Percentiles rank a stretch among this genome's conserved stretches.
phyloP scores from a whole-genome alignment of 352 stramenopile genomes.

The Phytophthora capsici region DNA sequence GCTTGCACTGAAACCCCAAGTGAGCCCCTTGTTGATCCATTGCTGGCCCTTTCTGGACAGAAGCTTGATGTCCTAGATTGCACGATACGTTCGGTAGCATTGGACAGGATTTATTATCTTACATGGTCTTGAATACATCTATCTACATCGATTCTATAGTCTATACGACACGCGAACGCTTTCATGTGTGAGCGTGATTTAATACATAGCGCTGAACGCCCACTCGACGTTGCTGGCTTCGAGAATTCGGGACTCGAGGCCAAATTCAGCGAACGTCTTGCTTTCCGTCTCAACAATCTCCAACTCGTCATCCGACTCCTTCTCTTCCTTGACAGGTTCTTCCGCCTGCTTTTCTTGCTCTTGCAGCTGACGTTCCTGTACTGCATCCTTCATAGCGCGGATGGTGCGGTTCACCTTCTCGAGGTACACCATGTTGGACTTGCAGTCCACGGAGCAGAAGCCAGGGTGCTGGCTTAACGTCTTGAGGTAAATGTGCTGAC shows the following conservation, averaged over 20 bases:
- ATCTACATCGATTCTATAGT: constrained; percentile 31
- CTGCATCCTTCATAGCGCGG: constrained; percentile 73
- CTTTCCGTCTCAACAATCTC: constrained; percentile 23
- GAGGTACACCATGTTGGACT: constrained; percentile 87
- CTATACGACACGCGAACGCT: constrained; percentile 12
- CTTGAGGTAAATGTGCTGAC: constrained; percentile 87
- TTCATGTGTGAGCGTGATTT: constrained; percentile 34
- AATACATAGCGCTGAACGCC: constrained; percentile 84
- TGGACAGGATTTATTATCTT: constrained; percentile 30
- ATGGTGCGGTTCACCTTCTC: constrained; percentile 87
- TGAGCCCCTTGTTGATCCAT: background rate
- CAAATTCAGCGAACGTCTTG: constrained; percentile 83
- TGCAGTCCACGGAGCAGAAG: constrained; percentile 90
- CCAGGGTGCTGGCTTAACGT: constrained; percentile 74
- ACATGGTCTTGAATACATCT: constrained; percentile 41
- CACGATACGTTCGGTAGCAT: constrained; percentile 26
- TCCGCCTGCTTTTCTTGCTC: constrained; percentile 24
- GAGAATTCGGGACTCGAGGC: constrained; percentile 66
- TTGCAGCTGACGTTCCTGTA: constrained; percentile 54
- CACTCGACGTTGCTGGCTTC: constrained; percentile 71
- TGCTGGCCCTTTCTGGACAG: constrained; percentile 10
- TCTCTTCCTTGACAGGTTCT: constrained; percentile 5
- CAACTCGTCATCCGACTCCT: constrained; percentile 19
- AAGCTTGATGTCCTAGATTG: constrained; percentile 10
- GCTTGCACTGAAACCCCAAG: background rate